A percentile compares a stretch with the other conserved stretches of the same genome.
Conservation (phyloP, 2,329 filamentous ascomycete species). For the Cladorrhinum sp. region DNA sequence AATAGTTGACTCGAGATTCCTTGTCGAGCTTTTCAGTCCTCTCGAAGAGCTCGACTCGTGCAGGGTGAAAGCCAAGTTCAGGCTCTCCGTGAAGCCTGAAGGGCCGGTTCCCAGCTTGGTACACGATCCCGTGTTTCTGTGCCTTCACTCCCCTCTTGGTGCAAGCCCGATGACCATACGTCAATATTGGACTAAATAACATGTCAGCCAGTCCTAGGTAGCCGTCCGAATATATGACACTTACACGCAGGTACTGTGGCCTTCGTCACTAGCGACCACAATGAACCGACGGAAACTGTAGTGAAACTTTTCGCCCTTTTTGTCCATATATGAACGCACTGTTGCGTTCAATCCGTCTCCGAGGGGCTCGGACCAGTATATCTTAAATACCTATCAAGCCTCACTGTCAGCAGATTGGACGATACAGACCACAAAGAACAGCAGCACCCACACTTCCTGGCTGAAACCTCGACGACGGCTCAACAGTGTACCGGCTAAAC, state of each 20-base stretch:
- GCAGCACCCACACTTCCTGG: conserved; percentile 39
- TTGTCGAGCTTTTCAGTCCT: conserved; percentile 43
- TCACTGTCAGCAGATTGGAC: background rate
- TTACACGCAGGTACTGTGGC: conserved; percentile 57
- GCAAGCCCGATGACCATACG: conserved; percentile 52
- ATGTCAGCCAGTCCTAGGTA: conserved; percentile 11
- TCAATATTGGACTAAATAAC: conserved; percentile 49
- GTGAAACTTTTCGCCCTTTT: conserved; percentile 41
- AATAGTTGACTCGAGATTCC: conserved; percentile 57
- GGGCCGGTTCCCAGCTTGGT: conserved; percentile 36
- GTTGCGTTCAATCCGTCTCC: conserved; percentile 31
- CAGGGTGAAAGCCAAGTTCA: conserved; percentile 45
- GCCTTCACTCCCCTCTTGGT: conserved; percentile 52
- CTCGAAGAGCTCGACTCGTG: conserved; percentile 42
- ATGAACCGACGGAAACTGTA: conserved; percentile 54
- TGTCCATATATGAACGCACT: conserved; percentile 18
- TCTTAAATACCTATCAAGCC: conserved; percentile 47
- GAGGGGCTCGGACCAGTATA: conserved; percentile 52
- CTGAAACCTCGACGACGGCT: conserved; percentile 38
- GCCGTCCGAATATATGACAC: conserved; percentile 22
- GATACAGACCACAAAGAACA: background rate
- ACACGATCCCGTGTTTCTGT: conserved; percentile 52
- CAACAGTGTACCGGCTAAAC: conserved; percentile 31
- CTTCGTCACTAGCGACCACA: conserved; percentile 49
- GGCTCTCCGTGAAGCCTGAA: conserved; percentile 41